These are phyloP conservation scores for Penicillium digitatum DNA, from an alignment of 2,329 filamentous ascomycete genomes.

Conservation along the genomic window DNA sequence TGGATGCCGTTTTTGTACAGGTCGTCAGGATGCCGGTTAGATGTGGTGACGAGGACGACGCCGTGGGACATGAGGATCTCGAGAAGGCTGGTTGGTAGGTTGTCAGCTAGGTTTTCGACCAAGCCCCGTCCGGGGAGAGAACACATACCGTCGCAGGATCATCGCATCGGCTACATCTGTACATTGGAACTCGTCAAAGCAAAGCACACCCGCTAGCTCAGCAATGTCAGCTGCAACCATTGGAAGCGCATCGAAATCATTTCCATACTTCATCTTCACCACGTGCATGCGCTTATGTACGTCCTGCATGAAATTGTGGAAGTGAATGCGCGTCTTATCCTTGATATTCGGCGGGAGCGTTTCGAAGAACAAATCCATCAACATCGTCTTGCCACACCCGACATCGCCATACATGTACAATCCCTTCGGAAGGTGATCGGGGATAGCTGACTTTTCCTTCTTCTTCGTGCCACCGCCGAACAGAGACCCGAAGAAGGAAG, in stretches of 20 bases:
- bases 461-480: slow-evolving; percentile 33
- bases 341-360: slow-evolving; percentile 76
- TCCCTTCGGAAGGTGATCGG: slow-evolving; percentile 74
- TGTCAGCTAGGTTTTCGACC: slow-evolving; percentile 23
- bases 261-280: slow-evolving; percentile 84
- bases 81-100: slow-evolving; percentile 56
- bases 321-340: slow-evolving; percentile 89
- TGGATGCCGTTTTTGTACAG: slow-evolving; percentile 98
- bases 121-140: too few relatives aligned
- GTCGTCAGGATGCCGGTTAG: slow-evolving; percentile 92
- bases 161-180: slow-evolving; percentile 98
- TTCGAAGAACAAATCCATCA: slow-evolving; percentile 98
- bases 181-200: slow-evolving; percentile 98
- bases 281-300: slow-evolving; percentile 86
- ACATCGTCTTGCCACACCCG: slow-evolving; percentile 96
- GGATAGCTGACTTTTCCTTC: slow-evolving; percentile 50
- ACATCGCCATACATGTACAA: slow-evolving; percentile 96
- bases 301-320: slow-evolving; percentile 99
- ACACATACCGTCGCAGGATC: slow-evolving; percentile 71
- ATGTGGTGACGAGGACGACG: slow-evolving; percentile 93
- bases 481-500: slow-evolving; percentile 50
- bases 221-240: slow-evolving; percentile 95
- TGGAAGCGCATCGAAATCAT: slow-evolving; percentile 82
- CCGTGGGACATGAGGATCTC: slow-evolving; percentile 93
- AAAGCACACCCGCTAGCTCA: slow-evolving; percentile 76